Conservation (phyloP, 108 stramenopile species). For the Aurantiochytrium sp. region DNA sequence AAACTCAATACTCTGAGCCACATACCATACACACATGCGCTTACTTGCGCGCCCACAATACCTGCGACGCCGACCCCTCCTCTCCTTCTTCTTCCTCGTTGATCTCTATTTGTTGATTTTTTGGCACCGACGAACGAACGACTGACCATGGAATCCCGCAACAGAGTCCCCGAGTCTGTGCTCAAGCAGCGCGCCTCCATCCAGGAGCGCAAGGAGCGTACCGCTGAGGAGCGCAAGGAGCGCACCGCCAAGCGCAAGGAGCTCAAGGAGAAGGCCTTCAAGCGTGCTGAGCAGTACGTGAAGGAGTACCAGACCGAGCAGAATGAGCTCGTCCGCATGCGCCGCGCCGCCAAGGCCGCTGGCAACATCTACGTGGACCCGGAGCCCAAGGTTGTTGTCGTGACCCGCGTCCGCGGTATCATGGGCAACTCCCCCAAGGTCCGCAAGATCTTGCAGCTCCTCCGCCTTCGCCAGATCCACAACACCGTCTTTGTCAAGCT, state of each 20-base stretch:
- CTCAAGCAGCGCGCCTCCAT: background rate
- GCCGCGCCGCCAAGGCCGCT: conserved; percentile 86
- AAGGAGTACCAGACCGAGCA: conserved; percentile 80
- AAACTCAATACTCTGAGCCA: too few relatives aligned
- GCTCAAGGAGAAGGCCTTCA: conserved; percentile 65
- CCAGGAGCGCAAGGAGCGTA: background rate
- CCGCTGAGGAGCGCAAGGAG: conserved; percentile 55
- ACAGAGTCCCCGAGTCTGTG: conserved; percentile 3
- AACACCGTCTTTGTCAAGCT: conserved; percentile 96
- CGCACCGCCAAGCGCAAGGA: conserved; percentile 60
- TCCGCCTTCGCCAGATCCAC: conserved; percentile 99
- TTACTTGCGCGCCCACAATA: too few relatives aligned
- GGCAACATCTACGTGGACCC: conserved; percentile 94
- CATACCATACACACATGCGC: too few relatives aligned
- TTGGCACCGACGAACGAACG: too few relatives aligned
- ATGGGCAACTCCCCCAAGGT: conserved; percentile 98
- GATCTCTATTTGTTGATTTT: too few relatives aligned
- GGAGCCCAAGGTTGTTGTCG: conserved; percentile 87
- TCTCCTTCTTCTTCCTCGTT: too few relatives aligned
- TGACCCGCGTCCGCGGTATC: conserved; percentile 98
- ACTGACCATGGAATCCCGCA: too few relatives aligned
- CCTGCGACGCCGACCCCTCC: too few relatives aligned
- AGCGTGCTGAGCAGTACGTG: conserved; percentile 80
- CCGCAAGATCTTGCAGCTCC: conserved; percentile 98
- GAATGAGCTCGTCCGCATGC: conserved; percentile 74